Evolutionary conservation across 2,329 filamentous ascomycete genomes (phyloP).

Genomic region (Cephalotrichum gorgonifer): DNA sequence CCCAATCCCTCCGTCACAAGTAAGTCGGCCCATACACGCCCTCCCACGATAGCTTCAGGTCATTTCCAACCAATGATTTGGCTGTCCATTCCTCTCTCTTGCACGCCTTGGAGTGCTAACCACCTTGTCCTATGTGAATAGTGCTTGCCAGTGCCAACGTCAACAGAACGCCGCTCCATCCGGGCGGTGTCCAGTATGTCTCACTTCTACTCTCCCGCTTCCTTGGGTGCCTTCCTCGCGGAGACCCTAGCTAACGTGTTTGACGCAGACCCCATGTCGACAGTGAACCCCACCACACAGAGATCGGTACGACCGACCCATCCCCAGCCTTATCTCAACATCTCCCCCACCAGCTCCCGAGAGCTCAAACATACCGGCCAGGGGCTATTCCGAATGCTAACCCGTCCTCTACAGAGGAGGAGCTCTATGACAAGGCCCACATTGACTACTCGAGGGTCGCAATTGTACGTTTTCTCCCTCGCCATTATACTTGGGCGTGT

Average conservation of each 20-base stretch:
- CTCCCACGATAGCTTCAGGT: conserved; percentile 6
- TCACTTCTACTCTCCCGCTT: conserved; percentile 7
- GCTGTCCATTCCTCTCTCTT: conserved; percentile 10
- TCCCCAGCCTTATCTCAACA: neutral
- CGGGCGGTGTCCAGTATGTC: conserved; percentile 81
- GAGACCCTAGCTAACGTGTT: neutral
- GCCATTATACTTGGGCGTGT: neutral
- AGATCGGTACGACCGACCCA: conserved; percentile 50
- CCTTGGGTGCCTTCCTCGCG: neutral
- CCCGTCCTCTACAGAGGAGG: conserved; percentile 51
- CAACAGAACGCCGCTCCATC: conserved; percentile 90
- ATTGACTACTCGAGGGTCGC: conserved; percentile 98
- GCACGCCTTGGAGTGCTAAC: conserved; percentile 6
- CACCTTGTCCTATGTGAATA: conserved; percentile 16
- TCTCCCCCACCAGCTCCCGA: conserved; percentile 5
- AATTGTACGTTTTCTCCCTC: conserved; percentile 56
- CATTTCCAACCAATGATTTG: neutral
- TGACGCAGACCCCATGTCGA: conserved; percentile 1
- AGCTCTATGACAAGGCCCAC: conserved; percentile 93
- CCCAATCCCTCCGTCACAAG: conserved; percentile 30
- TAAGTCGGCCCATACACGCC: conserved; percentile 16
- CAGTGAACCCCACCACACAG: conserved; percentile 63
- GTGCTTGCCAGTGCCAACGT: conserved; percentile 49
- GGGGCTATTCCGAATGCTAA: conserved; percentile 13
- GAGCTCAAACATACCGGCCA: neutral